Conservation (phyloP, 192 early-diverging fungal genomes). For the Entophlyctis luteolus region DNA sequence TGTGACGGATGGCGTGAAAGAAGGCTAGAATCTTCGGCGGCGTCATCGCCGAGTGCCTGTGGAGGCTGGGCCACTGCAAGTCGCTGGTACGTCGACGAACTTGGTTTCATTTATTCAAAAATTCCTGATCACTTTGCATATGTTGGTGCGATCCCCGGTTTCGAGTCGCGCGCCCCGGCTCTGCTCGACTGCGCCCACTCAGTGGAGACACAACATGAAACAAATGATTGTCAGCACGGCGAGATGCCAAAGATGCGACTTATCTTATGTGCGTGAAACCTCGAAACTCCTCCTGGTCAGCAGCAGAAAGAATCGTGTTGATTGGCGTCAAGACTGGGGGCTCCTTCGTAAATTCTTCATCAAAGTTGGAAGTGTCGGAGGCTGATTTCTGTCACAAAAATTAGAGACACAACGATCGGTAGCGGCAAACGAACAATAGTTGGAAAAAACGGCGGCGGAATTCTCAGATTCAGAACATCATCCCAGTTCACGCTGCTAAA, state of each 20-base stretch:
- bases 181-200: conserved; percentile 44
- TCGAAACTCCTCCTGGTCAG: conserved; percentile 90
- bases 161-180: conserved; percentile 12
- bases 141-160: neutral
- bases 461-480: conserved; percentile 81
- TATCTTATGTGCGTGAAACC: conserved; percentile 70
- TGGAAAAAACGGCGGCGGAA: conserved; percentile 88
- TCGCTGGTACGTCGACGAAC: neutral
- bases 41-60: neutral
- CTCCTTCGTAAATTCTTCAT: conserved; percentile 96
- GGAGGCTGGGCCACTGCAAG: neutral
- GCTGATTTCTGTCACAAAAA: conserved; percentile 44
- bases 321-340: conserved; percentile 88
- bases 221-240: neutral
- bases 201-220: conserved; percentile 4
- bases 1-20: no score
- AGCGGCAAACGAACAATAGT: conserved; percentile 62
- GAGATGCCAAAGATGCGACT: neutral
- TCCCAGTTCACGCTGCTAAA: conserved; percentile 96
- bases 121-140: neutral
- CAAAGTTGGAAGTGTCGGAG: conserved; percentile 96
- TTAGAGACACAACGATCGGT: conserved; percentile 5
- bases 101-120: neutral
- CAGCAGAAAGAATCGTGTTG: conserved; percentile 69
- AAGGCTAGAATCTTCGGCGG: neutral